Percentiles rank a stretch among this genome's conserved stretches.
phyloP scores from a whole-genome alignment of 2,329 filamentous ascomycete genomes.

The Sarocladiaceae sp. region DNA sequence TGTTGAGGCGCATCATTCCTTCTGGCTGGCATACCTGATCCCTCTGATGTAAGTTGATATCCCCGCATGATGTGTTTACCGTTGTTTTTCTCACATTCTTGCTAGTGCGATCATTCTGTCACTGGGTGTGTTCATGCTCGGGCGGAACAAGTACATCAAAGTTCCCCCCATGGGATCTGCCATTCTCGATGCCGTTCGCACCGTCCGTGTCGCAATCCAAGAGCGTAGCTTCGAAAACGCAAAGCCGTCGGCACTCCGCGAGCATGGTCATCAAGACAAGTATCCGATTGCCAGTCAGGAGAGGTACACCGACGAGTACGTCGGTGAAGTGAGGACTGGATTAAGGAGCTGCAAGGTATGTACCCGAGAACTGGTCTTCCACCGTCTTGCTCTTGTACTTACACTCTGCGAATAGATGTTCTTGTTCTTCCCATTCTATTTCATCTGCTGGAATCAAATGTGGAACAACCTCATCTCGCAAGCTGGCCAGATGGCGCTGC shows the following conservation, averaged over 20 bases:
- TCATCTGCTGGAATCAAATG: constrained; percentile 63
- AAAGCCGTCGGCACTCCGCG: constrained; percentile 45
- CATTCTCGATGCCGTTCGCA: constrained; percentile 57
- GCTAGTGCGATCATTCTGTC: constrained; percentile 46
- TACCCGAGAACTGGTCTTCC: neutral
- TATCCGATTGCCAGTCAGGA: constrained; percentile 17
- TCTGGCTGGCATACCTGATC: constrained; percentile 56
- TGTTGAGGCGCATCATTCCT: constrained; percentile 61
- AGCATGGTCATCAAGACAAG: constrained; percentile 13
- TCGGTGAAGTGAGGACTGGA: constrained; percentile 16
- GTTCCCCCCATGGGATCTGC: constrained; percentile 54
- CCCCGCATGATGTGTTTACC: constrained; percentile 18
- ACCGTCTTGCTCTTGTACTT: constrained; percentile 49
- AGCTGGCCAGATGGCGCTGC: constrained; percentile 47
- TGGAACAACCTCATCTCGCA: constrained; percentile 62
- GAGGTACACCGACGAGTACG: constrained; percentile 19
- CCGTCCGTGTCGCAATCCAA: constrained; percentile 32
- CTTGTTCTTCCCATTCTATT: constrained; percentile 47
- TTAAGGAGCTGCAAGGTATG: constrained; percentile 19
- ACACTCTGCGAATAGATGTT: constrained; percentile 2
- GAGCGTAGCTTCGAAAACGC: constrained; percentile 48
- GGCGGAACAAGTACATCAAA: constrained; percentile 42
- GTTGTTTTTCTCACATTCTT: constrained; percentile 25
- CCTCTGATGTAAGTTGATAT: constrained; percentile 17
- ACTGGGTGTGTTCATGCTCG: constrained; percentile 13